phyloP scores from a whole-genome alignment of 345 rosid species.

The Anastatica hierochuntica region DNA sequence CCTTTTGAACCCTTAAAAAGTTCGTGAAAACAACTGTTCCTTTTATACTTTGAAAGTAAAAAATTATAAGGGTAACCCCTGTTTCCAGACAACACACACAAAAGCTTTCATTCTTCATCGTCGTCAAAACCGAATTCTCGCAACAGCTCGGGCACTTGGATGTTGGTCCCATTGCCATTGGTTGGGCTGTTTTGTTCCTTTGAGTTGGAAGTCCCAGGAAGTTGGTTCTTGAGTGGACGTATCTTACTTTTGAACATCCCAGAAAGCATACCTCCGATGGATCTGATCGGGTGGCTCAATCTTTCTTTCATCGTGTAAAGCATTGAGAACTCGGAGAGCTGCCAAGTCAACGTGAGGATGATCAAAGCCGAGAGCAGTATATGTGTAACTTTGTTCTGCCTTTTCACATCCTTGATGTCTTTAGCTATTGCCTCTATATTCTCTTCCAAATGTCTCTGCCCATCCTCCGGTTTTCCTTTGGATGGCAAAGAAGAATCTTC shows the following conservation, averaged over 20 bases:
- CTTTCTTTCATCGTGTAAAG: slow-evolving; percentile 47
- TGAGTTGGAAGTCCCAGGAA: slow-evolving; percentile 5
- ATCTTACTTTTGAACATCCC: slow-evolving; percentile 31
- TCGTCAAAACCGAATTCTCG: slow-evolving; percentile 27
- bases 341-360: slow-evolving; percentile 62
- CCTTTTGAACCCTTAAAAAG: too few species aligned
- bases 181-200: not conserved
- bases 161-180: slow-evolving; percentile 11
- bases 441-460: slow-evolving; percentile 1
- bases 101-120: slow-evolving; percentile 6
- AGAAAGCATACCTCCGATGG: slow-evolving; percentile 36
- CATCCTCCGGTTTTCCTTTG: slow-evolving; percentile 5
- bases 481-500: not conserved
- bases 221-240: slow-evolving; percentile 7
- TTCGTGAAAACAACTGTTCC: too few species aligned
- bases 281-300: slow-evolving; percentile 53
- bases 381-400: slow-evolving; percentile 63
- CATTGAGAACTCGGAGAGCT: slow-evolving; percentile 62
- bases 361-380: slow-evolving; percentile 60
- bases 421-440: slow-evolving; percentile 39
- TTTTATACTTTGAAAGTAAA: too few species aligned
- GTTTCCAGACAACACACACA: not conserved
- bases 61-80: too few species aligned
- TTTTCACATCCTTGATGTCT: slow-evolving; percentile 49
- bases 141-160: slow-evolving; percentile 44